These are phyloP conservation scores for Luffa acutangula DNA, from an alignment of 306 rosid species.

Conservation along the genomic window DNA sequence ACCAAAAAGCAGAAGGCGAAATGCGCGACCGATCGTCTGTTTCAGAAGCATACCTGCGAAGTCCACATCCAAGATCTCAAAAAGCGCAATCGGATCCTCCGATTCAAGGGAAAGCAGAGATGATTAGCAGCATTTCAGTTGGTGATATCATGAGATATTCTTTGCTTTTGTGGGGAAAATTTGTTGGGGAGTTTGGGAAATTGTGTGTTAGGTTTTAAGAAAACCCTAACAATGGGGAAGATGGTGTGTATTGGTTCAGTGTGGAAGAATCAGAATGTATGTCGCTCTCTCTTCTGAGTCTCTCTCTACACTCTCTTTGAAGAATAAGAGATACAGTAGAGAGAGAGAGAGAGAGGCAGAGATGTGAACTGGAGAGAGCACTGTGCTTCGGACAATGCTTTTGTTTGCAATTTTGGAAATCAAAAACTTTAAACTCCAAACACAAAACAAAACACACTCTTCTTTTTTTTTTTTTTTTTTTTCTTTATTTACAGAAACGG, in stretches of 20 bases:
- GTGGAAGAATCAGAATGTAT: constrained; percentile 24
- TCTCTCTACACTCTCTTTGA: constrained; percentile 52
- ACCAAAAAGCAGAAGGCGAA: constrained; percentile 11
- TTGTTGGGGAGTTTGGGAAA: neutral
- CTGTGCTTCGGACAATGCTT: constrained; percentile 14
- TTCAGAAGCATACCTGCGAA: constrained; percentile 23
- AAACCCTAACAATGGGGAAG: constrained; percentile 65
- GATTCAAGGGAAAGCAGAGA: constrained; percentile 24
- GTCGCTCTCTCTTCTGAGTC: constrained; percentile 21
- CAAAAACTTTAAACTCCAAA: neutral
- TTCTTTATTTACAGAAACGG: neutral
- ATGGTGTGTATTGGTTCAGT: constrained; percentile 27
- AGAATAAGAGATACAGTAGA: constrained; percentile 29
- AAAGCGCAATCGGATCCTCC: constrained; percentile 48
- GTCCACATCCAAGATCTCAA: constrained; percentile 52
- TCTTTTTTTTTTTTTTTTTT: neutral
- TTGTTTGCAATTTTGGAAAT: neutral
- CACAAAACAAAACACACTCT: neutral
- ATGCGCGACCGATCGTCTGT: constrained; percentile 43
- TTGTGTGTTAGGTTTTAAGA: constrained; percentile 26
- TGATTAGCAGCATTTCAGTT: constrained; percentile 47
- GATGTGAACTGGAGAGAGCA: constrained; percentile 11
- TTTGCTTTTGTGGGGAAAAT: neutral
- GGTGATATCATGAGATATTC: constrained; percentile 12
- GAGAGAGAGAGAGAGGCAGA: constrained; percentile 13